Base-by-base conservation (phyloP, 1,284 basidiomycete species). In the Malassezia vespertilionis region DNA sequence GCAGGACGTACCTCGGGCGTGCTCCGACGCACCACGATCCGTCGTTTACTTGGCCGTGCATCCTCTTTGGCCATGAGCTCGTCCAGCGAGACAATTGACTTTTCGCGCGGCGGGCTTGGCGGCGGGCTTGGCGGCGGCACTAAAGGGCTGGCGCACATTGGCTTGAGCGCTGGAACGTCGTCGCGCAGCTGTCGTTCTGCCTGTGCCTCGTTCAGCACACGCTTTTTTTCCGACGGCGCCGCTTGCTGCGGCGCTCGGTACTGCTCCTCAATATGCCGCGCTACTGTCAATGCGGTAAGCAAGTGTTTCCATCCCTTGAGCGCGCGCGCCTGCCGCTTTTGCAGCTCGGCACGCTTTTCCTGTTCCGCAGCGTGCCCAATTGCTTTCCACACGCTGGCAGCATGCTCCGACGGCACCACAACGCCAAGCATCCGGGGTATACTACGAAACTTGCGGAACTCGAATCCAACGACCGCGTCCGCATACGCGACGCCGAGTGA, bases 391-490 rank as follows among this genome's bases (percentile, higher is more conserved):
- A 83, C 93, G 2, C 87, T 87, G 81, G 88, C 85, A 87, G 73
- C n/a, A 93, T 70, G 80, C 71, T 89, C 86, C 37, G 76, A 75
- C 8, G 90, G 85, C 14, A 90, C 77, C 14, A 97, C 88, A 14
- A 96, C 78, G 17, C 91, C 91, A 24, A 81, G 80, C 37, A 93
- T 76, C 55, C 87, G 76, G 4, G 91, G 91, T 48, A 81, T 80
- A 0, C 90, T 89, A 42, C 81, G 77, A 15, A 85, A 81, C 70
- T 89, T 90, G 62, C 82, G 84, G 74, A 97, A 97, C 72, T 96
- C 91, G 71, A 97, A 97, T 11, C 88, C 84, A 68, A 84, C 82
- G 73, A 86, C 88, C 57, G 93, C 90, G 72, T 97, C 91, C 21
- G 88, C 90, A 73, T 80, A 86, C 71, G 87, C 83, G 44, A 96